Evolutionary conservation across 257 asterid species (phyloP).

Genomic region (Primulina huaijiensis): DNA sequence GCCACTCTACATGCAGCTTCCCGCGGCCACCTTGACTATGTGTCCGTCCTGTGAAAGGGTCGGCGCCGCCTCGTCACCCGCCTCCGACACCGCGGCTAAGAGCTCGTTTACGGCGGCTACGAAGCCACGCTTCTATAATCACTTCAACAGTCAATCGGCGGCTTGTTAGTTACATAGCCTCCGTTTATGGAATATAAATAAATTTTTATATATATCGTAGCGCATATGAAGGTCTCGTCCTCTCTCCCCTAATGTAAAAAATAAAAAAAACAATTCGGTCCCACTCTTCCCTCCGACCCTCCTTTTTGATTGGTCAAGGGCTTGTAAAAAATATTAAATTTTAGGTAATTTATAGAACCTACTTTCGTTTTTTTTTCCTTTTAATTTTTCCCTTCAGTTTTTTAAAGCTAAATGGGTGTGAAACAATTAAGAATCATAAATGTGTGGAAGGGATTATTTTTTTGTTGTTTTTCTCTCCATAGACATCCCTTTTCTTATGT

Average conservation of each 20-base stretch:
- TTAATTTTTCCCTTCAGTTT: not conserved
- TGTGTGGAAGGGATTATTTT: conserved; percentile 12
- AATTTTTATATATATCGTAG: not conserved
- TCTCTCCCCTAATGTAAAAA: too few species aligned
- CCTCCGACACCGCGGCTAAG: conserved; percentile 37
- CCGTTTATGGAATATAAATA: not conserved
- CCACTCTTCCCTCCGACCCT: conserved; percentile 25
- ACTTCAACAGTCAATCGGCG: conserved; percentile 55
- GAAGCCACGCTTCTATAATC: conserved; percentile 53
- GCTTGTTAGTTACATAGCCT: conserved; percentile 44
- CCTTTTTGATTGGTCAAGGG: conserved; percentile 45
- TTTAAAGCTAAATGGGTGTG: conserved; percentile 24
- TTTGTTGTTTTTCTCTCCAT: not conserved
- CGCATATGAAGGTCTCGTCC: not conserved
- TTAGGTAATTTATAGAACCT: conserved; percentile 24
- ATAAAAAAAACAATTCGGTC: too few species aligned
- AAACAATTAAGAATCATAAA: conserved; percentile 24
- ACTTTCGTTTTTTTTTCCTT: not conserved
- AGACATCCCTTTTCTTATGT: too few species aligned
- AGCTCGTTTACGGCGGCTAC: conserved; percentile 40
- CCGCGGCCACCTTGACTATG: conserved; percentile 70
- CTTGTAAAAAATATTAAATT: conserved; percentile 25
- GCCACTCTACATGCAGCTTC: conserved; percentile 61
- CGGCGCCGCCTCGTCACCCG: conserved; percentile 31
- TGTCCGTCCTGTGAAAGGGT: conserved; percentile 78